Percentiles rank a stretch among this genome's conserved stretches.
phyloP scores from a whole-genome alignment of 208 protist species.

The Novymonas esmeraldas region DNA sequence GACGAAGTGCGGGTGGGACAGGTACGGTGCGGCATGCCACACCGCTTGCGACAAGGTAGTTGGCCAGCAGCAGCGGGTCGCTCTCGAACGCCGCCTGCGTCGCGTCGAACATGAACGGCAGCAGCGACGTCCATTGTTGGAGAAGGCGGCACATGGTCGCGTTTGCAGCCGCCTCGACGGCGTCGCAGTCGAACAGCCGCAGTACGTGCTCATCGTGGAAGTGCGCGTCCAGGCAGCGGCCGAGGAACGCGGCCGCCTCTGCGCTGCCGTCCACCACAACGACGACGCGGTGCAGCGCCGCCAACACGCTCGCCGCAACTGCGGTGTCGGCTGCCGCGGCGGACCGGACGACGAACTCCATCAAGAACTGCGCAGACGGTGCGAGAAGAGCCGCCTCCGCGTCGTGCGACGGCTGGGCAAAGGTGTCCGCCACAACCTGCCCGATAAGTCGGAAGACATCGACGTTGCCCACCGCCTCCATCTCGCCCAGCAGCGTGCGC shows the following conservation, averaged over 20 bases:
- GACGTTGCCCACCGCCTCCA: constrained; percentile 36
- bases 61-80: constrained; percentile 78
- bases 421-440: constrained; percentile 25
- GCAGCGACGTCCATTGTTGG: constrained; percentile 38
- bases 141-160: constrained; percentile 44
- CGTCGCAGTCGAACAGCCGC: constrained; percentile 76
- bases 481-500: constrained; percentile 41
- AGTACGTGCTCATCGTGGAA: constrained; percentile 59
- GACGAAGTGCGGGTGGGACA: constrained; percentile 32
- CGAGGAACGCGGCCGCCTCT: constrained; percentile 16
- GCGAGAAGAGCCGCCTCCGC: constrained; percentile 25
- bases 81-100: constrained; percentile 56
- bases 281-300: constrained; percentile 27
- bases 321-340: constrained; percentile 25
- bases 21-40: constrained; percentile 48
- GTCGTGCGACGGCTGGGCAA: constrained; percentile 14
- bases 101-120: constrained; percentile 44
- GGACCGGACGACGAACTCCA: constrained; percentile 44
- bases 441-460: constrained; percentile 61
- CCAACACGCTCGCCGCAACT: constrained; percentile 24
- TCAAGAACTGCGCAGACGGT: constrained; percentile 29
- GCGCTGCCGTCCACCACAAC: constrained; percentile 7
- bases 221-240: constrained; percentile 35
- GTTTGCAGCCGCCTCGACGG: constrained; percentile 48
- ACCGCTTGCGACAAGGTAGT: constrained; percentile 71